Base-by-base conservation (phyloP, 257 asterid species). In the Fraxinus anomala region DNA sequence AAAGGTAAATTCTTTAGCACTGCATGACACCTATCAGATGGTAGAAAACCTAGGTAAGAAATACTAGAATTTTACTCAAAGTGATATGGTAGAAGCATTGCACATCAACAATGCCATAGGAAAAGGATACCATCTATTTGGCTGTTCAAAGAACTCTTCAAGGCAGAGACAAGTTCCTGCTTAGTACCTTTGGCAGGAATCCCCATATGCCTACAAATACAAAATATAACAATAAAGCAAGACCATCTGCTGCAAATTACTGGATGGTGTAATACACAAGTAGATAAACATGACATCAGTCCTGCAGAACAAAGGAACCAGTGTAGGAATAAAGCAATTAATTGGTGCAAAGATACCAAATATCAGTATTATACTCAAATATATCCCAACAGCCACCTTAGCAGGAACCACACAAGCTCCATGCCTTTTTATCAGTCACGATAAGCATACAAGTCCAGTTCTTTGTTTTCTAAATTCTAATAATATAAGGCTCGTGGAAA, bases 111-210 rank as follows among this genome's bases (percentile, higher is more conserved):
- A 72, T 19, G 34, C 17, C 63, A 61, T 2, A 19, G 56, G 42
- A 47, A 76, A 80, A 61, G 54, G 63, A 68, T 89, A 91, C 96
- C 97, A 76, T 89, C 80, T 6, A n/a, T 71, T 83, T 85, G 75
- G 77, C 65, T 77, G 54, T 77, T 65, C 81, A 89, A 73, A 81
- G 75, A 85, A 78, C 73, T 80, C 89, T 87, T 88, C 88, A 87
- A 83, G 73, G 91, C 80, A 76, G 88, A 82, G 82, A 82, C 74
- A 78, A 85, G 89, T 75, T 88, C 94, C 39, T 76, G 76, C 79
- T 89, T 89, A 69, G 83, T 80, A 73, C 93, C 96, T 83, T 86
- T 83, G 72, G 88, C 86, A 74, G 92, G 88, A 77, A 88, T 72
- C 47, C 89, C 93, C 28, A 69, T 86, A 81, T 80, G 85, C 86